A percentile compares a stretch with the other conserved stretches of the same genome.
These are phyloP conservation scores for Jacaranda mimosifolia DNA, from an alignment of 257 asterid species.

Conservation along the genomic window DNA sequence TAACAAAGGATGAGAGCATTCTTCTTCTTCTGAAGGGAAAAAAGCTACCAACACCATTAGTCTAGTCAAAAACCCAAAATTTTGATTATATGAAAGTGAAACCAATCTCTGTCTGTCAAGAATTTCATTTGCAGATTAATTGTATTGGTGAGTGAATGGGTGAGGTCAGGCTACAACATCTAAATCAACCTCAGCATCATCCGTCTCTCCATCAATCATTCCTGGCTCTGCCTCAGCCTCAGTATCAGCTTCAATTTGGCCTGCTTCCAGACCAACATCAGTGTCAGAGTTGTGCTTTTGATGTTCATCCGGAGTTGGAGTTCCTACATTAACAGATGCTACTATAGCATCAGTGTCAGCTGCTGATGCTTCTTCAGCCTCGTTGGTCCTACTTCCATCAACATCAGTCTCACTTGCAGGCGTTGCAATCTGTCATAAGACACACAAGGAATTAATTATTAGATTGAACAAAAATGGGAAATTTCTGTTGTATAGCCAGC, in stretches of 20 bases:
- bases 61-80: too few relatives aligned
- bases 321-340: conserved; percentile 59
- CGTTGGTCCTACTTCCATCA: conserved; percentile 61
- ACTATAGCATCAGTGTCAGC: conserved; percentile 56
- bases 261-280: conserved; percentile 70
- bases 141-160: too few relatives aligned
- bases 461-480: too few relatives aligned
- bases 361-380: conserved; percentile 48
- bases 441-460: neutral
- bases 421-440: conserved; percentile 51
- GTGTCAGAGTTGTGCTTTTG: conserved; percentile 73
- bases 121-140: too few relatives aligned
- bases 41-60: too few relatives aligned
- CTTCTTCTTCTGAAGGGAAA: too few relatives aligned
- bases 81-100: too few relatives aligned
- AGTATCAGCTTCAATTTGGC: conserved; percentile 61
- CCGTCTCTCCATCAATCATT: conserved; percentile 65
- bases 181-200: conserved; percentile 70
- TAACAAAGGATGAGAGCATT: too few relatives aligned
- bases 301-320: conserved; percentile 75
- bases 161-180: conserved; percentile 54
- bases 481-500: too few relatives aligned
- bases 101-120: too few relatives aligned
- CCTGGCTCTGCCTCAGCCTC: conserved; percentile 53
- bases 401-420: conserved; percentile 65